Base-by-base conservation (phyloP, 2,329 filamentous ascomycete genomes). In the Neoscytalidium dimidiatum region DNA sequence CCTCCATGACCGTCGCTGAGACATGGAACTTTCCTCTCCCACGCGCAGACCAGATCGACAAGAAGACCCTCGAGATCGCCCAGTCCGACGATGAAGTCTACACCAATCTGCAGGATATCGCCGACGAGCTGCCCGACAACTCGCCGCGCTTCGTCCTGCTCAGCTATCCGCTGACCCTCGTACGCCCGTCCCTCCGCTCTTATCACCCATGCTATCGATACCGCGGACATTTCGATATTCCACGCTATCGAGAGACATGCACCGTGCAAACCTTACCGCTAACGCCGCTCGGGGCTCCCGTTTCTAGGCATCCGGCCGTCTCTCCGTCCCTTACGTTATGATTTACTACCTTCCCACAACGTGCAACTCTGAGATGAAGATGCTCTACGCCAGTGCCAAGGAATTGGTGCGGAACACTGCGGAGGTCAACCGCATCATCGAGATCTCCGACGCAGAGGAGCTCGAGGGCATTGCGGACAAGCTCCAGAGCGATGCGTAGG, bases 301-400 rank as follows among this genome's bases (percentile, higher is more conserved):
- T 35, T 28, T 46, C 63, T 69, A 96, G 92, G 83, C 88, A 49
- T 93, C 91, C 61, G 95, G 95, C 64, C 89, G 95, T 29, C 78
- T 93, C 48, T 91, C 92, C 4, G 93, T 97, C 3, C 95, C 95
- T 9, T 99, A 99, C 77, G 92, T 97, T 52, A 87, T 98, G 76
- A 81, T 99, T 23, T 97, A 96, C 83, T 98, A 97, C 81, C 88
- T 98, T 23, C 95, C 95, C 7, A 90, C 90, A 60, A 97, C 94
- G 56, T 95, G 92, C 81, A 97, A 96, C 77, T 87, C 85, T 70
- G 91, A 94, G 74, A 83, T 91, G 74, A 88, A 92, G 70, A 98
- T 98, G 95, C 82, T 95, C 75, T 99, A 98, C 77, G 95, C 95
- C 31, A 91, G 94, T 43, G 95, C 95, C 48, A 97, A 97, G 80